These are phyloP conservation scores for Phytophthora pisi DNA, from an alignment of 352 stramenopile genomes.

Conservation along the genomic window DNA sequence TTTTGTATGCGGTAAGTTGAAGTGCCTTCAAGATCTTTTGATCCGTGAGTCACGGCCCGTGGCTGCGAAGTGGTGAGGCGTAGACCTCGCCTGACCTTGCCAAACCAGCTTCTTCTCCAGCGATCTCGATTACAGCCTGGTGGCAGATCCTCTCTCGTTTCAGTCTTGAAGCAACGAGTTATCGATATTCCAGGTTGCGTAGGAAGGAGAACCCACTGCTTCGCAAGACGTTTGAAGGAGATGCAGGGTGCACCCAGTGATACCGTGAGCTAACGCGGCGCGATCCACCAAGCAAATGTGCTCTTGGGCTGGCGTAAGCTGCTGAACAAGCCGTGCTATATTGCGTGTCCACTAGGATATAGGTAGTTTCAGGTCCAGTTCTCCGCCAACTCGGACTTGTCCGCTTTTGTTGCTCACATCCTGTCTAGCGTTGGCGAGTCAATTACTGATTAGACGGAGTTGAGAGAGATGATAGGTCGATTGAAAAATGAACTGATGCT, in stretches of 20 bases:
- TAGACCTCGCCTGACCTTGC: neutral
- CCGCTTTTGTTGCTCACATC: neutral
- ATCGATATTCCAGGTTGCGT: neutral
- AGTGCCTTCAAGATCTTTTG: neutral
- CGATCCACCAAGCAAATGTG: neutral
- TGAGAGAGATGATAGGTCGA: neutral
- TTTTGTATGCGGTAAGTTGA: constrained; percentile 18
- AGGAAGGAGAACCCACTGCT: neutral
- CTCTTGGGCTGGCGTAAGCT: neutral
- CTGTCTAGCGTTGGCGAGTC: neutral
- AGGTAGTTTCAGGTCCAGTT: neutral
- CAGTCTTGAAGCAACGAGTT: neutral
- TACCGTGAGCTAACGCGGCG: neutral
- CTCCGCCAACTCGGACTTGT: neutral
- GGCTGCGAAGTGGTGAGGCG: constrained; percentile 6
- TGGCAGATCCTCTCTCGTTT: neutral
- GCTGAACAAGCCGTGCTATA: neutral
- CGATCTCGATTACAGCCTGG: neutral
- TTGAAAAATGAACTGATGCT: neutral
- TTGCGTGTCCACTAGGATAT: neutral
- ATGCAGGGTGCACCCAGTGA: neutral
- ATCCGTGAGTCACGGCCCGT: neutral
- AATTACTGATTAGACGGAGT: neutral
- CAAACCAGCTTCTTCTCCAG: neutral
- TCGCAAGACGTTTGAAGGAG: neutral